Conservation (phyloP, 345 rosid species). For the Populus simonii region DNA sequence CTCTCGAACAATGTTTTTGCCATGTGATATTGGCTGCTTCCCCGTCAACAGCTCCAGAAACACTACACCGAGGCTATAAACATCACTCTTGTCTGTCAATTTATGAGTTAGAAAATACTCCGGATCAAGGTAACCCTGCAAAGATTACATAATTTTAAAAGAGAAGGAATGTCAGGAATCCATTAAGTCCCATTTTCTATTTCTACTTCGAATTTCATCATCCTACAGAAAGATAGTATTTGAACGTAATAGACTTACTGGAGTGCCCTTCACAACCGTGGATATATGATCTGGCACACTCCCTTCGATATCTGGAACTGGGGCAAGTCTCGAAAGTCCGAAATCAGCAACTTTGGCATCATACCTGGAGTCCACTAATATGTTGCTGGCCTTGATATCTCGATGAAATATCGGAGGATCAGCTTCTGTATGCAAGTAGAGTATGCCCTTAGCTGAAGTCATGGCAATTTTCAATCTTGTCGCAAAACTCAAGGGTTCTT, state of each 20-base stretch:
- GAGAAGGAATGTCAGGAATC: neutral
- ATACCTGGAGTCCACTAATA: conserved; percentile 63
- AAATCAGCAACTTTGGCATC: conserved; percentile 96
- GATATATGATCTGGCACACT: conserved; percentile 65
- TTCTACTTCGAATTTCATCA: neutral
- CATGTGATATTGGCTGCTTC: conserved; percentile 89
- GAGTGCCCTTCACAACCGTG: conserved; percentile 93
- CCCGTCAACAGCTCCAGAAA: conserved; percentile 90
- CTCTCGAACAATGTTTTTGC: conserved; percentile 95
- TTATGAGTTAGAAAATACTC: conserved; percentile 92
- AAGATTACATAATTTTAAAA: conserved; percentile 2
- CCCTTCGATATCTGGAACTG: conserved; percentile 73
- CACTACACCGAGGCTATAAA: conserved; percentile 91
- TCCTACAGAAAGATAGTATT: neutral
- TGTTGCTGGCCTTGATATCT: conserved; percentile 94
- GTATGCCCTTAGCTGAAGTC: conserved; percentile 83
- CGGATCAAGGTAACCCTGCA: conserved; percentile 97
- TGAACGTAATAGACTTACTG: conserved; percentile 39
- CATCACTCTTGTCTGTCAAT: conserved; percentile 94
- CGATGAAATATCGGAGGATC: conserved; percentile 92
- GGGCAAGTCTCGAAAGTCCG: conserved; percentile 90
- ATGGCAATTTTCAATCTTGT: conserved; percentile 66
- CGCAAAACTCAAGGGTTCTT: conserved; percentile 56
- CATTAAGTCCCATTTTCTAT: neutral
- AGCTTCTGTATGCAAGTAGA: conserved; percentile 88